Evolutionary conservation across 73 alveolate species (phyloP).

Genomic region (Loxodes magnus): DNA sequence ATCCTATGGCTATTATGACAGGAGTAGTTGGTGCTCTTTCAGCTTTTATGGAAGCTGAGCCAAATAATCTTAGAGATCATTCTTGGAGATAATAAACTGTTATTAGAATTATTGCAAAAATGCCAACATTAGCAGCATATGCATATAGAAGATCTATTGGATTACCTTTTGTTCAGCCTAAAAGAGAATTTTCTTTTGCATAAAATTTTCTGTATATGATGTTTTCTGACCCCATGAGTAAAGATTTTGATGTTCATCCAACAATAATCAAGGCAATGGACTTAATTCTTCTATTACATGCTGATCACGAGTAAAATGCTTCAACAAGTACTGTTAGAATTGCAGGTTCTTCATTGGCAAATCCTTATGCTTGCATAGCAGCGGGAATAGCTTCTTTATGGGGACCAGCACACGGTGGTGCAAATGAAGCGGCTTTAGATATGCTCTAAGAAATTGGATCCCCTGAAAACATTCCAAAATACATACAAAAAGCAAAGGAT

Average conservation of each 20-base stretch:
- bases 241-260: conserved; percentile 38
- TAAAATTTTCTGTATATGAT: conserved; percentile 81
- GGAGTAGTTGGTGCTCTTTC: conserved; percentile 78
- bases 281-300: conserved; percentile 63
- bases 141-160: conserved; percentile 73
- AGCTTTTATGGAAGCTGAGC: conserved; percentile 57
- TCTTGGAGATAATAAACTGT: conserved; percentile 58
- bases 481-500: conserved; percentile 55
- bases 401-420: conserved; percentile 99
- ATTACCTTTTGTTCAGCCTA: conserved; percentile 68
- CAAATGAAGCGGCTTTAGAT: conserved; percentile 79
- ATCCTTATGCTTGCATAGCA: conserved; percentile 96
- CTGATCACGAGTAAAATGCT: conserved; percentile 93
- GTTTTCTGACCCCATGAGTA: conserved; percentile 78
- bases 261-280: conserved; percentile 75
- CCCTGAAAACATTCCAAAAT: conserved; percentile 41
- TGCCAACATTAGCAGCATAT: conserved; percentile 78
- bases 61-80: conserved; percentile 49
- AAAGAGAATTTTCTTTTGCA: conserved; percentile 39
- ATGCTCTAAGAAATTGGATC: conserved; percentile 68
- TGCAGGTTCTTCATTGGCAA: conserved; percentile 91
- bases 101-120: conserved; percentile 66
- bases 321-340: conserved; percentile 94
- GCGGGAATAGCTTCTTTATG: conserved; percentile 95
- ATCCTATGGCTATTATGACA: conserved; percentile 81